A percentile compares a stretch with the other conserved stretches of the same genome.
phyloP scores from a whole-genome alignment of 768 basidiomycete species.

The Trametes maxima region DNA sequence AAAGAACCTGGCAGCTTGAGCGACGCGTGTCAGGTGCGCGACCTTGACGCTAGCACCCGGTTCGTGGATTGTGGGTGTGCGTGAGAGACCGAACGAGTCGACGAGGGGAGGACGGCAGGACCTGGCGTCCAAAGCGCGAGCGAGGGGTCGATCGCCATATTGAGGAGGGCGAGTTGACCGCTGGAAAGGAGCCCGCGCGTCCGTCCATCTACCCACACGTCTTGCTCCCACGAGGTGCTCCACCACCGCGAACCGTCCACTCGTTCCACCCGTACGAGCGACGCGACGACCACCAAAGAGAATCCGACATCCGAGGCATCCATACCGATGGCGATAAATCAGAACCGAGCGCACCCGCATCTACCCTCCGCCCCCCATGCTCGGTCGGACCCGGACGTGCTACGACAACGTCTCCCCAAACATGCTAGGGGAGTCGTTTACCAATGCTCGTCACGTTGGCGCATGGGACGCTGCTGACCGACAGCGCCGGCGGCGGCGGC shows the following conservation, averaged over 20 bases:
- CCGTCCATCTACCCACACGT: slow-evolving; percentile 19
- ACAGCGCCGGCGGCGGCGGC: slow-evolving; percentile 48
- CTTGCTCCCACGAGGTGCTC: slow-evolving; percentile 24
- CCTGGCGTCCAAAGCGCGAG: slow-evolving; percentile 1
- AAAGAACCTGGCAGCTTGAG: slow-evolving; percentile 42
- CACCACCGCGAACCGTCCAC: slow-evolving; percentile 16
- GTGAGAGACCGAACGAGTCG: slow-evolving; percentile 18
- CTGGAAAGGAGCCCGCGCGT: neutral
- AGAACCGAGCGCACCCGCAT: slow-evolving; percentile 38
- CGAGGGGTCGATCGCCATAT: neutral
- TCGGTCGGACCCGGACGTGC: slow-evolving; percentile 50
- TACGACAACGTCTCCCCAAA: slow-evolving; percentile 32
- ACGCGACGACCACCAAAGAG: slow-evolving; percentile 38
- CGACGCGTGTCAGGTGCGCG: slow-evolving; percentile 29
- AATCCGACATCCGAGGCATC: slow-evolving; percentile 42
- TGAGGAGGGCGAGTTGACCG: neutral
- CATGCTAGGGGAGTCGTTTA: slow-evolving; percentile 33
- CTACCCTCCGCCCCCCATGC: slow-evolving; percentile 48
- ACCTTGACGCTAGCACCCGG: slow-evolving; percentile 20
- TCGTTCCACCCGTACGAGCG: slow-evolving; percentile 22
- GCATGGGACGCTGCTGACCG: slow-evolving; percentile 46
- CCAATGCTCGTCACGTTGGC: slow-evolving; percentile 52
- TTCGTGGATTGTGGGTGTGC: slow-evolving; percentile 7
- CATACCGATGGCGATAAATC: slow-evolving; percentile 35
- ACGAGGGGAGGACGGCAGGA: slow-evolving; percentile 5